These are phyloP conservation scores for Gracilaria vermiculophylla DNA, from an alignment of 23 red algal species.

Conservation along the genomic window DNA sequence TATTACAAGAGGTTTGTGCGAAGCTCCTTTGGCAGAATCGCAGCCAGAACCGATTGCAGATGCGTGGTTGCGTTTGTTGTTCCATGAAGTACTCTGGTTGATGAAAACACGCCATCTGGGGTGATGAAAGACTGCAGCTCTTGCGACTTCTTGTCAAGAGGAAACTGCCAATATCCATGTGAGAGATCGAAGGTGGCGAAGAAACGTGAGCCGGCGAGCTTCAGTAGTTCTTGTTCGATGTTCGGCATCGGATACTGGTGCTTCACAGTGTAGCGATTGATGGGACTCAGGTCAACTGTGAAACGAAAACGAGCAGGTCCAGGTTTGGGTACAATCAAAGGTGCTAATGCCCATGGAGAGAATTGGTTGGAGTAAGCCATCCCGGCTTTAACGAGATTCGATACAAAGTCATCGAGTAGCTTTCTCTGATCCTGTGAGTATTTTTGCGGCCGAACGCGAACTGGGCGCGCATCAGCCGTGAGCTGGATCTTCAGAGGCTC, in stretches of 20 bases:
- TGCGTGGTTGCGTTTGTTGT: constrained; percentile 18
- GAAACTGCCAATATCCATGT: constrained; percentile 39
- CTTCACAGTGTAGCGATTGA: neutral
- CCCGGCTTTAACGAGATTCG: neutral
- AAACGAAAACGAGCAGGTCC: constrained; percentile 11
- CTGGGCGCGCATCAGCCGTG: neutral
- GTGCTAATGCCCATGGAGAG: constrained; percentile 25
- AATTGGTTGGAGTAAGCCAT: constrained; percentile 4
- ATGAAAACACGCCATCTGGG: neutral
- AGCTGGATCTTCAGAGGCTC: constrained; percentile 2
- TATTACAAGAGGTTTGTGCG: neutral
- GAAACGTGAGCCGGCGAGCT: neutral
- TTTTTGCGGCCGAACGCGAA: neutral
- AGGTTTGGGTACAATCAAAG: neutral
- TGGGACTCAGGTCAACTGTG: neutral
- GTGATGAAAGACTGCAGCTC: constrained; percentile 38
- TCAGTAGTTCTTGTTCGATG: constrained; percentile 17
- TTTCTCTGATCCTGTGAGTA: constrained; percentile 27
- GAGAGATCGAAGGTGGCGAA: constrained; percentile 19
- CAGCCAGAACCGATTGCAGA: constrained; percentile 1
- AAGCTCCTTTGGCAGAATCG: neutral
- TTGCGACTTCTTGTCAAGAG: neutral
- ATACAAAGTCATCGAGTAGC: neutral
- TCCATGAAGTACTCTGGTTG: constrained; percentile 11
- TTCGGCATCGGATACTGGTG: constrained; percentile 33